Evolutionary conservation across 192 early-diverging fungal species (phyloP).

Genomic region (Gaertneriomyces sp.): DNA sequence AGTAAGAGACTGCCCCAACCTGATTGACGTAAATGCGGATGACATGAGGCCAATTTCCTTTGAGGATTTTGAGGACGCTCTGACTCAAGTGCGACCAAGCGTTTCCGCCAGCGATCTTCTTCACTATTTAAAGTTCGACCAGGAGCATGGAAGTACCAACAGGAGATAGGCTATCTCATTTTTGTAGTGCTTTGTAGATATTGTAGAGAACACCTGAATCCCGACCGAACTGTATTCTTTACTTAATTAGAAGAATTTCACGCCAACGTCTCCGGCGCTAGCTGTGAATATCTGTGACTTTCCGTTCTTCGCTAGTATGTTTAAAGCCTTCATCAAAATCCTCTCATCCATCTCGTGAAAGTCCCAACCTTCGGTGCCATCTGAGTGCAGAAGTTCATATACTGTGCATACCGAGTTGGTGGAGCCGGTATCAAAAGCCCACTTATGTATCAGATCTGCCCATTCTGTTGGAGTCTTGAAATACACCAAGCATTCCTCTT

Average conservation of each 20-base stretch:
- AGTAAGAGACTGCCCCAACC: slow-evolving; percentile 64
- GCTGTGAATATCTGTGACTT: slow-evolving; percentile 73
- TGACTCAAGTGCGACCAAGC: slow-evolving; percentile 80
- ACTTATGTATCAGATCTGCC: slow-evolving; percentile 75
- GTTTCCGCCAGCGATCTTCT: slow-evolving; percentile 79
- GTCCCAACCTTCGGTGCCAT: slow-evolving; percentile 74
- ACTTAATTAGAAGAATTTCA: slow-evolving; percentile 73
- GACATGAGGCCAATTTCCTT: slow-evolving; percentile 73
- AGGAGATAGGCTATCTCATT: not conserved
- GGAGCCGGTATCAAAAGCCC: slow-evolving; percentile 73
- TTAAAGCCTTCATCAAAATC: slow-evolving; percentile 71
- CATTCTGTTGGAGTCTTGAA: slow-evolving; percentile 92
- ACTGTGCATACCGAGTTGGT: slow-evolving; percentile 79
- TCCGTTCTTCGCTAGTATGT: slow-evolving; percentile 77
- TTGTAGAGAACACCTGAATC: slow-evolving; percentile 1
- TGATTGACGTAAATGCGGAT: slow-evolving; percentile 47
- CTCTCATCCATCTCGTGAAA: slow-evolving; percentile 72
- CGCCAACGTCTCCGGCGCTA: slow-evolving; percentile 65
- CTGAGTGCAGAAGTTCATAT: slow-evolving; percentile 86
- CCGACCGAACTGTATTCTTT: not conserved
- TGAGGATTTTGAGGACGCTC: slow-evolving; percentile 73
- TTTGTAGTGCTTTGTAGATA: not conserved
- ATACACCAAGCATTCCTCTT: slow-evolving; percentile 62
- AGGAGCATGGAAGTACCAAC: slow-evolving; percentile 42
- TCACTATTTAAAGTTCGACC: slow-evolving; percentile 70